Evolutionary conservation across 176 grass and related monocot genomes (phyloP).

Genomic region (Saccharum spontaneum): DNA sequence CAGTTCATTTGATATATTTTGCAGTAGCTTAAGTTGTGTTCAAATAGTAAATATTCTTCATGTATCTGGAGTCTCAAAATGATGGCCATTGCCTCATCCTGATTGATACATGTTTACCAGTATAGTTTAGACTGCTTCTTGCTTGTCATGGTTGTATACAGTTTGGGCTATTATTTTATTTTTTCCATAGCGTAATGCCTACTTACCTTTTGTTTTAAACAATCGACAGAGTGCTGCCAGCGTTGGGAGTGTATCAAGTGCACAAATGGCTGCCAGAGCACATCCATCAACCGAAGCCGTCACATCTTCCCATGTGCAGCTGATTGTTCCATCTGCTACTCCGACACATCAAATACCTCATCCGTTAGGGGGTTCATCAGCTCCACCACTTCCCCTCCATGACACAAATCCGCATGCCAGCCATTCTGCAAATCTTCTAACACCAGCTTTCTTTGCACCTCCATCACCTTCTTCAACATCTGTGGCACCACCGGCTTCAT

Average conservation of each 20-base stretch:
- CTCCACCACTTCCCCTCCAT: conserved; percentile 47
- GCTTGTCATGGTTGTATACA: neutral
- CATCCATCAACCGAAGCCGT: conserved; percentile 26
- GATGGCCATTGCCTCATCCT: neutral
- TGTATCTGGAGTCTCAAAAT: conserved; percentile 19
- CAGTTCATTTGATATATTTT: neutral
- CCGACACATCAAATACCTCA: conserved; percentile 43
- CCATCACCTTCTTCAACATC: conserved; percentile 45
- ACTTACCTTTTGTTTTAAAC: conserved; percentile 27
- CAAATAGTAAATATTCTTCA: conserved; percentile 10
- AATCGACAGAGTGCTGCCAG: conserved; percentile 50
- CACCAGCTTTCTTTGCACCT: conserved; percentile 66
- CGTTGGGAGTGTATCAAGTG: conserved; percentile 42
- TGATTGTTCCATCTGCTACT: conserved; percentile 32
- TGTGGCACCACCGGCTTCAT: conserved; percentile 37
- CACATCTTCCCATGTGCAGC: conserved; percentile 42
- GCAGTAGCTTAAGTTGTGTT: neutral
- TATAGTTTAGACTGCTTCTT: conserved; percentile 17
- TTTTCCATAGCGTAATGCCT: neutral
- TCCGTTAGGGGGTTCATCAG: conserved; percentile 47
- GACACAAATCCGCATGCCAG: conserved; percentile 36
- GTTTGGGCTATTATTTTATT: neutral
- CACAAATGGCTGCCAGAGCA: conserved; percentile 39
- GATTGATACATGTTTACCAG: conserved; percentile 9
- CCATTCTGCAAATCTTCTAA: conserved; percentile 60